Evolutionary conservation across 495 filamentous ascomycete species (phyloP), one percentile per base, ranked within the genome.

Genomic region (Glutinoglossum americanum): DNA sequence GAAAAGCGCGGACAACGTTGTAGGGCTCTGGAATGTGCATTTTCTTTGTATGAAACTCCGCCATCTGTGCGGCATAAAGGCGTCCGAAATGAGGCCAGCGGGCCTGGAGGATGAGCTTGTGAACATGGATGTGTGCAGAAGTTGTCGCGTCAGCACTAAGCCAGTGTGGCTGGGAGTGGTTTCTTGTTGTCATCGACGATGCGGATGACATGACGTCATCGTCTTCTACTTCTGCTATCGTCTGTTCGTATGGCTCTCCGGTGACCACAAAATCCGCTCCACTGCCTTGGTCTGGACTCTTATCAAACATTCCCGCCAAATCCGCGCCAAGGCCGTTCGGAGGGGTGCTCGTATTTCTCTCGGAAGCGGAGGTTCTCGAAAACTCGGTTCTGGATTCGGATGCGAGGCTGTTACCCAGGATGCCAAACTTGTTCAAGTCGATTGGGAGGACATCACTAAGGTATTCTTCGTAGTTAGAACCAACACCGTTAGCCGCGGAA

Each of bases 1-100:
- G 73, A 65, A 98, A 98, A 1, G 89, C 85, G 59, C 86, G 87
- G 57, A 98, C 93, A 4, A 94, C 89, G 4, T 82, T 82, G 67
- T 96, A 97, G 1, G 89, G 87, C 65, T 97, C 93, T 0, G 93
- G 89, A 45, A 98, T 94, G 69, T 97, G 92, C 84, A 98, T 89
- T 66, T 85, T 85, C 63, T 89, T 89, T 13, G 85, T 87, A 67
- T 97, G 92, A 64, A 92, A 97, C 66, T 98, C 92, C 10, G 83
- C 80, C 92, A 98, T 97, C 62, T 94, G 87, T 10, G 90, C 79
- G 21, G 85, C 78, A 69, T 92, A 96, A 4, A 98, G 69, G 10
- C 90, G 81, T 26, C 82, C 80, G 68, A 98, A 98, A 67, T 98
- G 93, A 15, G 92, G 90, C 92, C 92, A 98, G 41, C 92, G 81